phyloP scores from a whole-genome alignment of 306 rosid species.

The Carpinus fangiana region DNA sequence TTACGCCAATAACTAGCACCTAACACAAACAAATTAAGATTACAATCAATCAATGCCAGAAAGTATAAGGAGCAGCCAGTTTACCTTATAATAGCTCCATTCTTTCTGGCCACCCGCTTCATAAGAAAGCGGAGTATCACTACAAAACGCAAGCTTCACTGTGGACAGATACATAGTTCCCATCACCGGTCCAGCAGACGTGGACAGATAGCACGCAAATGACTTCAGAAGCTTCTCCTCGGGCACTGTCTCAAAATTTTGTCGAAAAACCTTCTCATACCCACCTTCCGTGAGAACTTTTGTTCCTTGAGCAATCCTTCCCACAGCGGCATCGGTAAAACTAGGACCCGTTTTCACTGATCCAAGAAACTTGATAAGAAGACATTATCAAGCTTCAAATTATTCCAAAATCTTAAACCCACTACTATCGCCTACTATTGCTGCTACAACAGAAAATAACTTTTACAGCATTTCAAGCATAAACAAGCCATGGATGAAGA shows the following conservation, averaged over 20 bases:
- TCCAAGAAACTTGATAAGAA: conserved; percentile 10
- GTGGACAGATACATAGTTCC: conserved; percentile 85
- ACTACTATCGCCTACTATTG: not conserved
- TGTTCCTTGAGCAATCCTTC: conserved; percentile 93
- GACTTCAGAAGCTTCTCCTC: conserved; percentile 86
- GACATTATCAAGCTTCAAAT: not conserved
- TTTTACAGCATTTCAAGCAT: not conserved
- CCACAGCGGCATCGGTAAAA: conserved; percentile 95
- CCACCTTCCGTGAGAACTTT: conserved; percentile 99
- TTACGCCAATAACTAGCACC: not conserved
- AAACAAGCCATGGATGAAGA: not conserved
- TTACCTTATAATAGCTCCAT: conserved; percentile 94
- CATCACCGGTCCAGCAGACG: conserved; percentile 99
- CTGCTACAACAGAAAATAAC: not conserved
- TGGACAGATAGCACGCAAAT: conserved; percentile 86
- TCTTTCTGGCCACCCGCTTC: conserved; percentile 63
- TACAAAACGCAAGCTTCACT: conserved; percentile 87
- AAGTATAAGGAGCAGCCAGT: conserved; percentile 9
- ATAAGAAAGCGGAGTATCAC: conserved; percentile 89
- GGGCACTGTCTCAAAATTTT: conserved; percentile 72
- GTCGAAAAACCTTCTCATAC: conserved; percentile 86
- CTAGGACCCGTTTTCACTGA: conserved; percentile 95
- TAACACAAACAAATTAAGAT: not conserved
- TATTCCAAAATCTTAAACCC: not conserved
- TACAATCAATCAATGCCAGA: not conserved